Evolutionary conservation across 257 asterid genomes (phyloP), one percentile per base, ranked within the genome.

Genomic region (Orobanche coerulescens): DNA sequence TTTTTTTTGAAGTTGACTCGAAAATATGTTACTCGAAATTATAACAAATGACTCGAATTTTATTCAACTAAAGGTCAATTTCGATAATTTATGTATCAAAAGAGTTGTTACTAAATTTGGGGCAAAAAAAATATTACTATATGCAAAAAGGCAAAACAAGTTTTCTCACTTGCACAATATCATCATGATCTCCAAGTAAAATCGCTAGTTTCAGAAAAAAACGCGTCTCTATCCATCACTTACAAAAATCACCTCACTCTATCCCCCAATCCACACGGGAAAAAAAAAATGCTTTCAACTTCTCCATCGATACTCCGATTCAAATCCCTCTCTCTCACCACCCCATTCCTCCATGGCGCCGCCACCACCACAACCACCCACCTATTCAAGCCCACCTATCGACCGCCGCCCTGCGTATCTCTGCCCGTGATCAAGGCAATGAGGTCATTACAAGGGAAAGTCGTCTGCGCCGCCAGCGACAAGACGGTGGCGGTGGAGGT

Each of bases 401-500:
- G n/a, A 23, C 73, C 54, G 24, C 58, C 68, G n/a, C 68, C 82
- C 0, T 57, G 77, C 52, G 30, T 75, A 33, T 43, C 14, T 44
- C 49, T 71, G 24, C 91, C 86, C 2, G 69, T 82, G 31, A 76
- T 88, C 78, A 79, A 71, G 28, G 96, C 96, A 44, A 88, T 82
- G 96, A 76, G 68, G 67, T 43, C 81, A 2, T 39, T 92, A 68
- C 90, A 80, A 5, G 98, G 98, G 53, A 73, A 66, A 1, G 98
- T 92, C 2, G 85, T 86, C 5, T 88, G 96, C 75, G 43, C 84
- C 75, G 66, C 91, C 77, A 84, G 15, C 71, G 98, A 92, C 85
- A 88, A 88, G 75, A 92, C 98, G 0, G 87, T 88, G 2, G 86
- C 93, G 0, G 96, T 92, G 36, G 98, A 92, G 66, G 97, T 92